Conservation (phyloP, 176 grass and related monocot species). For the Raddia guianensis region DNA sequence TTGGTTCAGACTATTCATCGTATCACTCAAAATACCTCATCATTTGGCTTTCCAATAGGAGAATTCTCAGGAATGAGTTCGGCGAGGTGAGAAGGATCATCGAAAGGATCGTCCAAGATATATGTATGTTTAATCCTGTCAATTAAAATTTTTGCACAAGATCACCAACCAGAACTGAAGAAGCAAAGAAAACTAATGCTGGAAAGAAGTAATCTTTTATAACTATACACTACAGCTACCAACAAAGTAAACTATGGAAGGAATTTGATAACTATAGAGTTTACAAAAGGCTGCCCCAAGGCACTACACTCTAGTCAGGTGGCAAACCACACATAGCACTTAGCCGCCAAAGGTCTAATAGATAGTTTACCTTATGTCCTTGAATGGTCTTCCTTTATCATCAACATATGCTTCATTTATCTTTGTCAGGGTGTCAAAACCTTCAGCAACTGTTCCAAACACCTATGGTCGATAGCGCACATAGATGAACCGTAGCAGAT, state of each 20-base stretch:
- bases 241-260: not conserved
- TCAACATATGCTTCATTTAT: constrained; percentile 98
- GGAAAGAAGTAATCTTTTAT: not conserved
- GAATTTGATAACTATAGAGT: constrained; percentile 27
- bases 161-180: constrained; percentile 17
- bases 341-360: not conserved
- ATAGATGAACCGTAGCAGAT: not conserved
- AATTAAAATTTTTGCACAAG: constrained; percentile 7
- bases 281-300: not conserved
- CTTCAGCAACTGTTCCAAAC: constrained; percentile 86
- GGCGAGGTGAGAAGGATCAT: constrained; percentile 80
- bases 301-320: no score
- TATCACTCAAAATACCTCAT: constrained; percentile 61
- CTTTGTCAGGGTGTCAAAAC: constrained; percentile 83
- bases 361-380: constrained; percentile 75
- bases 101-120: constrained; percentile 95
- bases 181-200: not conserved
- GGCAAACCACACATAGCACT: no score
- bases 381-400: constrained; percentile 85
- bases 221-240: no score
- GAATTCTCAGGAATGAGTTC: constrained; percentile 92
- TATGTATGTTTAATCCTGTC: constrained; percentile 98
- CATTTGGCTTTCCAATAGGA: constrained; percentile 74
- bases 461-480: constrained; percentile 50
- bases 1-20: not conserved